Evolutionary conservation across 331 rosid species (phyloP), one percentile per base, ranked within the genome.

Genomic region (Quercus lobata): DNA sequence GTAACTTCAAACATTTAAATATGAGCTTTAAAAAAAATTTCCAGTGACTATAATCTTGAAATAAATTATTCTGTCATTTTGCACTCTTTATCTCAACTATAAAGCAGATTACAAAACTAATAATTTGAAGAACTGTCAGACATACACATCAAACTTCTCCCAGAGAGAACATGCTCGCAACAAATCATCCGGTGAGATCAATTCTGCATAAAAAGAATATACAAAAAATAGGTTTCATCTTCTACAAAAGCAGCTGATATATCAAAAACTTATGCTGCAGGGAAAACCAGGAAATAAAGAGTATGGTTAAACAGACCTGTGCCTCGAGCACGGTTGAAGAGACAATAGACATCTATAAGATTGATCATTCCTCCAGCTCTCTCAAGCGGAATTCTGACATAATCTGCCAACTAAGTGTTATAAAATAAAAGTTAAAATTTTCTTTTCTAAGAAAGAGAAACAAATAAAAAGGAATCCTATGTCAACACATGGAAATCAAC

Each of bases 81-180:
- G 73, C 70, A 71, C 34, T 46, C 72, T 57, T 10, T 80, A 63
- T 32, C 75, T 30, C 80, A 80, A 24, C 65, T 74, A 37, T 79
- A 17, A 44, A 30, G 63, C 63, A 57, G 44, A 68, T 5, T 19
- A 69, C 35, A 37, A 73, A 54, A 79, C 10, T 78, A 76, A 86
- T 57, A 63, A 79, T 57, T 61, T 72, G 52, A 82, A 80, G 73
- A 76, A 54, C 70, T 66, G 35, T 62, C 29, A 76, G 78, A 90
- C 98, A 49, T 91, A 95, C 98, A 93, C 99, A 58, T 95, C 97
- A 84, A 95, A 90, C 86, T 93, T 95, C 87, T 91, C 98, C 99
- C 99, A 95, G 19, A 95, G 91, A 58, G 84, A 88, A 86, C 99
- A 95, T 53, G 98, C 99, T 91, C 86, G 98, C 86, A 93, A 72